Base-by-base conservation (phyloP, 306 rosid species). In the Trichosanthes cucumerina region DNA sequence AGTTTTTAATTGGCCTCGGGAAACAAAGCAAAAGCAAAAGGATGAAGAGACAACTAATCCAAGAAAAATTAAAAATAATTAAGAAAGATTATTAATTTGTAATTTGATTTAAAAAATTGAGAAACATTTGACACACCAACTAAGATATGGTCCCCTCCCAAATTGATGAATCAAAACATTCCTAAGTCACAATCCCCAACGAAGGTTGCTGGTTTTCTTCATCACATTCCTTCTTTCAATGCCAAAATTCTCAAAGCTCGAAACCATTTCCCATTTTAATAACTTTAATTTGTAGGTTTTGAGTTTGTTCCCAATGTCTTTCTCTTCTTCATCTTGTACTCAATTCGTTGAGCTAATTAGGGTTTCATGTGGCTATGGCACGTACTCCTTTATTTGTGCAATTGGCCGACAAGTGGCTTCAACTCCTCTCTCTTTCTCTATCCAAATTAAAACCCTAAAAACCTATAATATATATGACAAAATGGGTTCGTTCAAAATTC, bases 351-450 rank as follows among this genome's bases (percentile, higher is more conserved):
- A 70, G 46, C 82, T 36, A 58, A 64, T 38, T 82, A 53, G 84
- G 82, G 78, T 74, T 80, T 65, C 50, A 56, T 79, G 34, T 26
- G 52, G 36, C 19, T n/a, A 16, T 64, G 8, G 68, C 41, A 65
- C 76, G 68, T 34, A 65, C 76, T 75, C 63, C 79, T 80, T 81
- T 78, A 73, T 78, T 81, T 76, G 79, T 53, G 75, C 86, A 78
- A 85, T 78, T 82, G 84, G 87, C 82, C 90, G 87, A 83, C 86
- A 79, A 63, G 86, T 83, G 90, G 90, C 90, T 79, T 66, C 79
- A 84, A 79, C 73, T 63, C 80, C 83, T 81, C 82, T 79, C 59
- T 81, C 44, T n/a, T n/a, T 74, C 36, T 44, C 4, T 2, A 31
- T 62, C 39, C 68, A 24, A 62, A 62, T 28, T 2, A 23, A 62